These are phyloP conservation scores for Panaeolus cyanescens DNA, from an alignment of 768 basidiomycete genomes.

Conservation along the genomic window DNA sequence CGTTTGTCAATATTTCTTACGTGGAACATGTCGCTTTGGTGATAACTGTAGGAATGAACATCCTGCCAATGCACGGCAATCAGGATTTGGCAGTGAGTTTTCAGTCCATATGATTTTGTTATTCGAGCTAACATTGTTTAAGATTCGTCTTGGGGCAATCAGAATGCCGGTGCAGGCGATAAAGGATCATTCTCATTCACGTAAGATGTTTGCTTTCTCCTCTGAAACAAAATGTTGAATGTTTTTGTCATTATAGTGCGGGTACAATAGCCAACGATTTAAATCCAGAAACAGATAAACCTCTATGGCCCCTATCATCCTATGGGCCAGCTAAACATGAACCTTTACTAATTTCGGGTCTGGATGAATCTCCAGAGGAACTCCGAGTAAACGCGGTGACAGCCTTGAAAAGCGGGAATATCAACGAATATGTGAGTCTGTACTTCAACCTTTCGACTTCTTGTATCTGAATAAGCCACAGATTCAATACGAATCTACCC, in stretches of 20 bases:
- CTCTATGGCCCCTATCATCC: slow-evolving; percentile 76
- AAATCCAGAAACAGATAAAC: slow-evolving; percentile 60
- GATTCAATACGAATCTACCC: slow-evolving; percentile 56
- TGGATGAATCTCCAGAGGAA: slow-evolving; percentile 82
- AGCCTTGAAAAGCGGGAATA: slow-evolving; percentile 55
- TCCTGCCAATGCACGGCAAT: slow-evolving; percentile 37
- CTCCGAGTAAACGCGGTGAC: slow-evolving; percentile 64
- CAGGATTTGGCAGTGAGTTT: slow-evolving; percentile 55
- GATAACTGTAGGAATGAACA: slow-evolving; percentile 68
- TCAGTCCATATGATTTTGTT: background rate
- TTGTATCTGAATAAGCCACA: slow-evolving; percentile 19
- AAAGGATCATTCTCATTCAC: slow-evolving; percentile 36
- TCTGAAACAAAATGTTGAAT: background rate
- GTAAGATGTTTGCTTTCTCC: slow-evolving; percentile 26
- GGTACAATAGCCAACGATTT: slow-evolving; percentile 70
- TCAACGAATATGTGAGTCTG: slow-evolving; percentile 67
- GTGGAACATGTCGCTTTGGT: slow-evolving; percentile 70
- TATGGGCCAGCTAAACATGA: slow-evolving; percentile 81
- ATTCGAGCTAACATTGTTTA: background rate
- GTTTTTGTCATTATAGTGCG: slow-evolving; percentile 37
- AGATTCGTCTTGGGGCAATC: slow-evolving; percentile 45
- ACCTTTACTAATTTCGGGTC: slow-evolving; percentile 58
- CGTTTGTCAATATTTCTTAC: slow-evolving; percentile 63
- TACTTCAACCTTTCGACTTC: background rate
- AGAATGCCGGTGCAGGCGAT: slow-evolving; percentile 16